Base-by-base conservation (phyloP, 331 rosid genomes). In the Rhamnella rubrinervis region DNA sequence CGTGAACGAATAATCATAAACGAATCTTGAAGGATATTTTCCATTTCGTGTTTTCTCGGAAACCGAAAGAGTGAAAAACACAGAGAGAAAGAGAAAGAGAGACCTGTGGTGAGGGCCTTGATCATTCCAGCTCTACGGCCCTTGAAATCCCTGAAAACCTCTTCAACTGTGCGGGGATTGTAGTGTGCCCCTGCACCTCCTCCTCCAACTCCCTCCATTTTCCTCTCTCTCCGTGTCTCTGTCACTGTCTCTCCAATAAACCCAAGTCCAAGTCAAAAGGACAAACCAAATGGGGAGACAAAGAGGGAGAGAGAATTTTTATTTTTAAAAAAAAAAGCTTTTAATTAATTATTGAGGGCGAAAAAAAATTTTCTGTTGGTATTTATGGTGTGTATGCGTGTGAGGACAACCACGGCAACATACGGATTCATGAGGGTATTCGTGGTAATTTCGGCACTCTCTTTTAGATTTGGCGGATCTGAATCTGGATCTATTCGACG, bases 71-170 rank as follows among this genome's bases (percentile, higher is more conserved):
- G 23, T 71, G 11, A 13, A 28, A 4, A 41, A 63, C 38, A 39
- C 38, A 63, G 51, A 28, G 31, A 46, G 35, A 53, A 61, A 68
- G 21, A 20, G 18, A 70, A 10, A 20, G 20, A 60, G 47, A 13
- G 55, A 75, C 97, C 96, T 2, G 85, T 79, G 38, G 98, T 90
- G 20, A 90, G 98, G 65, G 97, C 98, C 79, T 88, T 93, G 71
- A 90, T 74, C 73, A 90, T 65, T 51, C 89, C 97, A 40, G 85
- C 77, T 80, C 98, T 68, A 25, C 97, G 92, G 65, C 98, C 97
- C 74, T 87, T 88, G 78, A 91, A 88, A 88, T 91, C 97, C 81
- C 88, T 78, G 75, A 86, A 91, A 69, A 91, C 96, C 76, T 91
- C 96, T 72, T 91, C 97, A 0, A 85, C 97, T 21, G 97, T 84